These are phyloP conservation scores for Boletus subparvulus DNA, from an alignment of 768 basidiomycete genomes.

Conservation along the genomic window DNA sequence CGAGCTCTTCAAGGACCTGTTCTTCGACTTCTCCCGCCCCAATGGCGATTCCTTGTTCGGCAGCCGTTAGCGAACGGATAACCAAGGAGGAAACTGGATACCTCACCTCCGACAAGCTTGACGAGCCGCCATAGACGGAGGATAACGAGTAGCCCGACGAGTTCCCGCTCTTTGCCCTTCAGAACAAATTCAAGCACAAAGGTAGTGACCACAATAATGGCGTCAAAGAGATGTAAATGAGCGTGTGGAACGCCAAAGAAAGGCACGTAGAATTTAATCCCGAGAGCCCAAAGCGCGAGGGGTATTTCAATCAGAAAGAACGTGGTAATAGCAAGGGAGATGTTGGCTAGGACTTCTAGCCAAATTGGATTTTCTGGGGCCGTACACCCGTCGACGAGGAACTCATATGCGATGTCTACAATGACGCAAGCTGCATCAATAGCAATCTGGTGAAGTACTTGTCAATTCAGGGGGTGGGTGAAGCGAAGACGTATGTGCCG, in stretches of 20 bases:
- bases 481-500: slow-evolving; percentile 31
- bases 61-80: background rate
- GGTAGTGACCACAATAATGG: slow-evolving; percentile 65
- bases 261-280: slow-evolving; percentile 61
- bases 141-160: slow-evolving; percentile 67
- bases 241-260: slow-evolving; percentile 54
- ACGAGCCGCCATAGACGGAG: slow-evolving; percentile 81
- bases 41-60: slow-evolving; percentile 62
- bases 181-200: slow-evolving; percentile 72
- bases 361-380: slow-evolving; percentile 50
- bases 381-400: slow-evolving; percentile 56
- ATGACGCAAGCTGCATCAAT: slow-evolving; percentile 73
- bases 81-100: background rate
- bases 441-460: slow-evolving; percentile 41
- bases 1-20: slow-evolving; percentile 47
- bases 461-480: slow-evolving; percentile 11
- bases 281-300: slow-evolving; percentile 63
- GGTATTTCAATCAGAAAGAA: slow-evolving; percentile 81
- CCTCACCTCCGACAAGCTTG: slow-evolving; percentile 63
- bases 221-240: slow-evolving; percentile 72
- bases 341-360: slow-evolving; percentile 59
- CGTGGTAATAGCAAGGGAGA: slow-evolving; percentile 68
- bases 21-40: slow-evolving; percentile 73
- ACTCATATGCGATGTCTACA: slow-evolving; percentile 64
- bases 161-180: slow-evolving; percentile 65